Evolutionary conservation across 257 asterid species (phyloP).

Genomic region (Solanum neorickii): DNA sequence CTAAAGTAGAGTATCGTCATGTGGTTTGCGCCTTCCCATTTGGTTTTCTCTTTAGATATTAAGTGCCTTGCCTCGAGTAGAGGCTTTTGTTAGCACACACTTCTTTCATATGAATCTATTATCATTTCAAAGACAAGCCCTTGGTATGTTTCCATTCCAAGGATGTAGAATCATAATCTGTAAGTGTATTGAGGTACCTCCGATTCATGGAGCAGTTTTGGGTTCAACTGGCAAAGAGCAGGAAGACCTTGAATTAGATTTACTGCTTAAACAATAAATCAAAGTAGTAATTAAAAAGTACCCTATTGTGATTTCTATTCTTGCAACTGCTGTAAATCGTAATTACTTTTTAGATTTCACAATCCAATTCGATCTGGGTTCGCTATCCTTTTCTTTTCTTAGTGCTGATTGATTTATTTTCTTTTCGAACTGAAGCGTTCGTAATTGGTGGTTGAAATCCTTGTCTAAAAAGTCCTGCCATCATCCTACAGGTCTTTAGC

Average conservation of each 20-base stretch:
- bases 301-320: background rate
- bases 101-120: background rate
- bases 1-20: background rate
- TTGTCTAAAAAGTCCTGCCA: background rate
- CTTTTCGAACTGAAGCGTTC: background rate
- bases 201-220: background rate
- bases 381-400: background rate
- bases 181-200: background rate
- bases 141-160: background rate
- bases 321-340: background rate
- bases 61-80: background rate
- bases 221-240: background rate
- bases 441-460: background rate
- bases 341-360: background rate
- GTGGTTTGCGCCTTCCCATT: background rate
- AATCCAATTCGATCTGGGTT: background rate
- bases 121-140: background rate
- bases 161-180: background rate
- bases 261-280: background rate
- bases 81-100: background rate
- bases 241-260: background rate
- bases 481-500: conserved; percentile 60
- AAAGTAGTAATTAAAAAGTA: background rate
- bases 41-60: background rate
- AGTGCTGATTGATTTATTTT: background rate